Evolutionary conservation across 192 early-diverging fungal species (phyloP).

Genomic region (Linnemannia hyalina): DNA sequence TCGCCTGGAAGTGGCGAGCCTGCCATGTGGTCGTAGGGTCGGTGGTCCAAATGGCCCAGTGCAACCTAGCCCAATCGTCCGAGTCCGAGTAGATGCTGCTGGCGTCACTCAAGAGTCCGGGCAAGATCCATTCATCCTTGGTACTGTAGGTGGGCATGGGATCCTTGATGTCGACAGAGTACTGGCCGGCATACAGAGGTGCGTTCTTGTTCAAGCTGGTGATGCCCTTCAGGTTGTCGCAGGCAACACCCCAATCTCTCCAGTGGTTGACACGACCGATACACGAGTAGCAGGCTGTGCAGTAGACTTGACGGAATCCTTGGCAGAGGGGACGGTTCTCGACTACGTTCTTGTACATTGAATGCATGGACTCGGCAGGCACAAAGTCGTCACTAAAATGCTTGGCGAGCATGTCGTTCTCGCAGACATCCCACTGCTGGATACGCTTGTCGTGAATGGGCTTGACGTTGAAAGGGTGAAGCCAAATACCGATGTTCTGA

Average conservation of each 20-base stretch:
- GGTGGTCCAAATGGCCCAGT: conserved; percentile 73
- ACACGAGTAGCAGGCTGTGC: conserved; percentile 72
- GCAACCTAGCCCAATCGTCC: conserved; percentile 67
- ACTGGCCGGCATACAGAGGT: conserved; percentile 16
- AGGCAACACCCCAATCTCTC: conserved; percentile 68
- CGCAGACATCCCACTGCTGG: conserved; percentile 72
- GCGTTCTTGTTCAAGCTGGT: conserved; percentile 53
- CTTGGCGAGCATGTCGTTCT: conserved; percentile 75
- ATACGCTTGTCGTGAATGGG: conserved; percentile 72
- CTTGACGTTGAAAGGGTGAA: conserved; percentile 69
- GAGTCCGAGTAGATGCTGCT: conserved; percentile 68
- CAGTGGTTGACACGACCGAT: conserved; percentile 64
- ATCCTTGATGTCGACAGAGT: conserved; percentile 36
- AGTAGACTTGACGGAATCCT: conserved; percentile 65
- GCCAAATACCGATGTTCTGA: conserved; percentile 73
- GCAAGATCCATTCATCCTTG: conserved; percentile 70
- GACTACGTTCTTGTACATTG: conserved; percentile 66
- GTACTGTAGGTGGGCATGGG: conserved; percentile 38
- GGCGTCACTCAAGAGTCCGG: conserved; percentile 58
- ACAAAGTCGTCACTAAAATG: conserved; percentile 65
- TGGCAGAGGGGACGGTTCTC: conserved; percentile 59
- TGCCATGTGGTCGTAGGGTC: conserved; percentile 64
- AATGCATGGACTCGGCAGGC: conserved; percentile 63
- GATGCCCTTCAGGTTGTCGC: conserved; percentile 66
- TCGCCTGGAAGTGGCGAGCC: conserved; percentile 66